Evolutionary conservation across 1,139 yeast species (phyloP).

Genomic region (Zhuliangozyma parablackwelliae): DNA sequence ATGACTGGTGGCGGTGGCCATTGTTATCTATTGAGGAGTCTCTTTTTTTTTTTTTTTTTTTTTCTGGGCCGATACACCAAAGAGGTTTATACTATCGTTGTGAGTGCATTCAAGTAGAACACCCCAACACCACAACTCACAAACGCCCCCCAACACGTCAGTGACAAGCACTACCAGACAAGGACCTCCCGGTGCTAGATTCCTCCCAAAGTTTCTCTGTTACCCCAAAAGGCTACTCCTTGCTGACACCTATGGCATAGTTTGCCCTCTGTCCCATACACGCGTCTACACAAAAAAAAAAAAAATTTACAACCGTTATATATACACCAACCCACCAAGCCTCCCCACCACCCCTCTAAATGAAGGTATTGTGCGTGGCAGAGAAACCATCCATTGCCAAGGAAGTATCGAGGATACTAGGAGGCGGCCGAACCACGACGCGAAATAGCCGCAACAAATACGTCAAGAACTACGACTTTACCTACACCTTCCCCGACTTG

Average conservation of each 20-base stretch:
- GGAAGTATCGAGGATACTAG: conserved; percentile 69
- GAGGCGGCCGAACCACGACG: conserved; percentile 60
- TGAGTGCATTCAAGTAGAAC: too few species aligned
- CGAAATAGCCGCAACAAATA: conserved; percentile 55
- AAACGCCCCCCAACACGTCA: too few species aligned
- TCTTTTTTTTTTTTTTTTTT: too few species aligned
- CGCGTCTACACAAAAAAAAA: background rate
- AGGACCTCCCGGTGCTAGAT: too few species aligned
- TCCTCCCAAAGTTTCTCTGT: too few species aligned
- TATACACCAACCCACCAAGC: background rate
- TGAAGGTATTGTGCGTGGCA: conserved; percentile 89
- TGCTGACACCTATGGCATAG: too few species aligned
- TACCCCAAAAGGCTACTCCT: too few species aligned
- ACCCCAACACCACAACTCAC: too few species aligned
- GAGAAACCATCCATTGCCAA: conserved; percentile 95
- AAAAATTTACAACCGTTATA: background rate
- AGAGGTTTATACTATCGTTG: too few species aligned
- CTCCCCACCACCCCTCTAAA: conserved; percentile 13
- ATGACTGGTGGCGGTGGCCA: conserved; percentile 3
- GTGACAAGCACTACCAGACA: too few species aligned
- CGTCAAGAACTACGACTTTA: conserved; percentile 78
- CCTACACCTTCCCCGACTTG: conserved; percentile 52
- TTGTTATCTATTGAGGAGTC: background rate
- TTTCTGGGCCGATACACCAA: too few species aligned
- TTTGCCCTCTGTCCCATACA: background rate